Evolutionary conservation across 1,139 yeast genomes (phyloP).

Genomic region (Maudiozyma humilis): DNA sequence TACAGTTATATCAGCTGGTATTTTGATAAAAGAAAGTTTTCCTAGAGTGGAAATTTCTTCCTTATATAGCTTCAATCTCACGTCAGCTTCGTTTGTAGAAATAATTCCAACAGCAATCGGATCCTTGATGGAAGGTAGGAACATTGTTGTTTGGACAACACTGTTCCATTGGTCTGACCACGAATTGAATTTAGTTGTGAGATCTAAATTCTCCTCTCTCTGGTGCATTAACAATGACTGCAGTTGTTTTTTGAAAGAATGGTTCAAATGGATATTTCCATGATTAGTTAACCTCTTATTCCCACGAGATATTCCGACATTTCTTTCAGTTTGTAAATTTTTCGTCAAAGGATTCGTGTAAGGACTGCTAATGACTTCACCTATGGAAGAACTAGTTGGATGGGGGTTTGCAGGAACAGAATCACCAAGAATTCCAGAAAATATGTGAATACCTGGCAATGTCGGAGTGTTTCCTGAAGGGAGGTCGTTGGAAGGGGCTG

Average conservation of each 20-base stretch:
- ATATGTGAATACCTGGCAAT: neutral
- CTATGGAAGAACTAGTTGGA: too few species aligned
- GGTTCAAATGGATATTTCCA: constrained; percentile 15
- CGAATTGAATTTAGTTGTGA: constrained; percentile 16
- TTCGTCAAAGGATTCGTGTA: too few species aligned
- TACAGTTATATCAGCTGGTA: constrained; percentile 39
- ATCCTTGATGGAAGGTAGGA: constrained; percentile 32
- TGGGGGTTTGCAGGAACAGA: too few species aligned
- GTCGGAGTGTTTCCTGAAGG: neutral
- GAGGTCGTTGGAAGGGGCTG: neutral
- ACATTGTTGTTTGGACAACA: constrained; percentile 18
- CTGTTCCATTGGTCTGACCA: constrained; percentile 25
- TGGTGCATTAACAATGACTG: constrained; percentile 21
- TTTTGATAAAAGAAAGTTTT: constrained; percentile 43
- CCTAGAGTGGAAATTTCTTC: constrained; percentile 35
- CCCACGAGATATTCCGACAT: neutral
- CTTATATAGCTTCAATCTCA: constrained; percentile 39
- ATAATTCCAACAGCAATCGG: constrained; percentile 41
- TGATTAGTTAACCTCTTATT: neutral
- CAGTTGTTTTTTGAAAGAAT: constrained; percentile 20
- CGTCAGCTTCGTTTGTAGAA: constrained; percentile 43
- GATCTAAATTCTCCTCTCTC: constrained; percentile 21
- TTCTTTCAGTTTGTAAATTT: neutral
- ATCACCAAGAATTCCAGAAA: neutral
- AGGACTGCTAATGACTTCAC: too few species aligned